Evolutionary conservation across 805 yeast genomes (phyloP).

Genomic region (Cyberlindnera americana): DNA sequence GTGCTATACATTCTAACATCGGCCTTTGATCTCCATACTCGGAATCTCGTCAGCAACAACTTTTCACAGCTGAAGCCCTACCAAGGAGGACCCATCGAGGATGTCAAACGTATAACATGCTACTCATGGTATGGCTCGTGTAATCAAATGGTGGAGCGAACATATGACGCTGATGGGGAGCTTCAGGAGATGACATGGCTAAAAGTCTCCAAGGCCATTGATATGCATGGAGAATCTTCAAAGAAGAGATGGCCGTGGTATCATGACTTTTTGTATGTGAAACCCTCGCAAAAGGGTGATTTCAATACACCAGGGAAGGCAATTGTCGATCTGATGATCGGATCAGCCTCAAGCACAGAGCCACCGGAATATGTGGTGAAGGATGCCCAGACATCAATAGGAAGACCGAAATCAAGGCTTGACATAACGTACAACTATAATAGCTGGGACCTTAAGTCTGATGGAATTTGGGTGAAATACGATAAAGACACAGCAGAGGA

Average conservation of each 20-base stretch:
- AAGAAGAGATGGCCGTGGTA: conserved; percentile 18
- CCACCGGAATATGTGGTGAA: conserved; percentile 36
- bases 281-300: conserved; percentile 10
- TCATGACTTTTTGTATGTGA: conserved; percentile 30
- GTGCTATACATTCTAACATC: conserved; percentile 14
- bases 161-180: conserved; percentile 1
- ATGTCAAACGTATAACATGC: conserved; percentile 29
- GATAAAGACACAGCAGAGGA: conserved; percentile 32
- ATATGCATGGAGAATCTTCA: conserved; percentile 19
- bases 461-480: conserved; percentile 58
- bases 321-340: conserved; percentile 44
- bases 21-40: conserved; percentile 20
- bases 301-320: conserved; percentile 25
- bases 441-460: conserved; percentile 42
- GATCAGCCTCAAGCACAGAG: conserved; percentile 30
- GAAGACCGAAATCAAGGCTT: conserved; percentile 26
- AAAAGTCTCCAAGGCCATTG: conserved; percentile 25
- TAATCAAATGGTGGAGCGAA: conserved; percentile 23
- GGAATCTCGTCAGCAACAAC: conserved; percentile 21
- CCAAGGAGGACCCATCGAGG: conserved; percentile 30
- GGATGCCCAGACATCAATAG: conserved; percentile 32
- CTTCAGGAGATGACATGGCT: conserved; percentile 23
- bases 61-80: conserved; percentile 21
- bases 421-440: conserved; percentile 20
- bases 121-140: conserved; percentile 31